phyloP scores from a whole-genome alignment of 441 rosid species.

The Adansonia gregorii region DNA sequence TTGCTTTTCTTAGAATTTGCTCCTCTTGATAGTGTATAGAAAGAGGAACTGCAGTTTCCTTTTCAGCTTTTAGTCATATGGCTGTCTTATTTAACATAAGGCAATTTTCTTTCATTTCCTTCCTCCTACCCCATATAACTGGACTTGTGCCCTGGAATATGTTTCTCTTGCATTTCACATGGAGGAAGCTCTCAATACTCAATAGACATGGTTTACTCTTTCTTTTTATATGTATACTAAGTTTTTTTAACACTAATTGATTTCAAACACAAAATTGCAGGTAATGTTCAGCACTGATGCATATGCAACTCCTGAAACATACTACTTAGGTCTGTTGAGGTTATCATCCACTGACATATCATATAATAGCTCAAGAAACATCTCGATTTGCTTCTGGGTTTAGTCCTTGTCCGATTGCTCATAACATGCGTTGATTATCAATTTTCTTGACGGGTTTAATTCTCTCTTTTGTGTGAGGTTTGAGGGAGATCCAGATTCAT shows the following conservation, averaged over 20 bases:
- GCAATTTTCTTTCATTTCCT: not conserved
- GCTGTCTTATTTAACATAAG: not conserved
- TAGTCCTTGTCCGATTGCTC: not conserved
- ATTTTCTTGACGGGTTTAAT: not conserved
- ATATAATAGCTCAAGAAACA: not conserved
- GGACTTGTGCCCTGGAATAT: not conserved
- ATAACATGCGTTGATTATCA: not conserved
- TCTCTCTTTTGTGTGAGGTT: not conserved
- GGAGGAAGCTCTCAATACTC: not conserved
- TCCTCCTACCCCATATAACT: not conserved
- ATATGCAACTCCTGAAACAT: conserved; percentile 86
- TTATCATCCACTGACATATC: conserved; percentile 22
- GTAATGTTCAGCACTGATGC: conserved; percentile 99
- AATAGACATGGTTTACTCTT: not conserved
- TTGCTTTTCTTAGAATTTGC: not conserved
- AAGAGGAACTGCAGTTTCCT: conserved; percentile 1
- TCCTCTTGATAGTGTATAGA: conserved; percentile 18
- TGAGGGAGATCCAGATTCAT: conserved; percentile 2
- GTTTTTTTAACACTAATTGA: conserved; percentile 27
- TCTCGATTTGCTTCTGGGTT: not conserved
- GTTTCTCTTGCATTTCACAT: not conserved
- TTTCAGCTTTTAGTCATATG: not conserved
- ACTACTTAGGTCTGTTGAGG: conserved; percentile 73
- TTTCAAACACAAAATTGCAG: conserved; percentile 53
- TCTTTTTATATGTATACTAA: not conserved